Evolutionary conservation across 108 stramenopile species (phyloP).

Genomic region (Aureococcus anophagefferens): DNA sequence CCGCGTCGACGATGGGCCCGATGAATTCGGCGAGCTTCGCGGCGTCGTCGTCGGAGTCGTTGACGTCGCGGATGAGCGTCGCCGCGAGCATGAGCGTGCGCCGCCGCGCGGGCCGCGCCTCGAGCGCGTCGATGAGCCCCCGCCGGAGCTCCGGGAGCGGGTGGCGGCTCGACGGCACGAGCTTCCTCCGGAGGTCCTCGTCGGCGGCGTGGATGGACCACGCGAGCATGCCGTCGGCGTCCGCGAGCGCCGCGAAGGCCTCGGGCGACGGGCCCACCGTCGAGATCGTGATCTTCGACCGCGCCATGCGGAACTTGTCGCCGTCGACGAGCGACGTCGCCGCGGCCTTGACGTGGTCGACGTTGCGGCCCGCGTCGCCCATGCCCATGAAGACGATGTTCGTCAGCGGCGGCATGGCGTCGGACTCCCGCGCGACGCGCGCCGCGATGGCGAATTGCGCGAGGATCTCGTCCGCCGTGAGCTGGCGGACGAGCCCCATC

Average conservation of each 20-base stretch:
- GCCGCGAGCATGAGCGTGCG: constrained; percentile 13
- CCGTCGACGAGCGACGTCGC: neutral
- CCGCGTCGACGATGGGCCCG: neutral
- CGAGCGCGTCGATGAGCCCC: neutral
- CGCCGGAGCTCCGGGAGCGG: neutral
- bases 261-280: constrained; percentile 14
- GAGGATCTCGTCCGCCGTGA: constrained; percentile 11
- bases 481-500: constrained; percentile 13
- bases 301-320: constrained; percentile 2
- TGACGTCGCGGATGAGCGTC: constrained; percentile 8
- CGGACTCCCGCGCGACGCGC: neutral
- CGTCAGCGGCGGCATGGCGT: constrained; percentile 2
- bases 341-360: neutral
- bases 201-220: constrained; percentile 13
- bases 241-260: neutral
- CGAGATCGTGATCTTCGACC: constrained; percentile 4
- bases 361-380: constrained; percentile 16
- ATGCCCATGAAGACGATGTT: constrained; percentile 10
- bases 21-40: neutral
- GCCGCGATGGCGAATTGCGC: neutral
- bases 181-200: neutral
- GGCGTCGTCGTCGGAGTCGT: constrained; percentile 8
- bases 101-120: neutral
- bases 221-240: constrained; percentile 1
- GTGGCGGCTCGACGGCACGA: neutral